Evolutionary conservation across 495 filamentous ascomycete species (phyloP).

Genomic region (Talaromyces proteolyticus): DNA sequence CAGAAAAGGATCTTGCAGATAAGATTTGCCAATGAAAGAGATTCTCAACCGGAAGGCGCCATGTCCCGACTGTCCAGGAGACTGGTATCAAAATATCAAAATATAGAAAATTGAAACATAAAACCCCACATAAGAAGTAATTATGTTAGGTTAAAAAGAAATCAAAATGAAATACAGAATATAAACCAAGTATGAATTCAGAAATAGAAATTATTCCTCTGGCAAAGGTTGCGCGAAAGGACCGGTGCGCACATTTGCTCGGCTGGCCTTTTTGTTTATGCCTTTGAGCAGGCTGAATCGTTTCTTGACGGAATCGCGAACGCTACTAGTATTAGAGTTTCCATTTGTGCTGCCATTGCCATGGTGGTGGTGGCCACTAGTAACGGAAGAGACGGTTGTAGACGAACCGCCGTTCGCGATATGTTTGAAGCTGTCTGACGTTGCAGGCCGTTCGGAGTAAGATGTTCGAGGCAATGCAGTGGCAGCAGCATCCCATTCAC

Average conservation of each 20-base stretch:
- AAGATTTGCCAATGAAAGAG: slow-evolving; percentile 1
- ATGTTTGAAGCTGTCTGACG: slow-evolving; percentile 3
- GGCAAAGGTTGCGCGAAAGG: slow-evolving; percentile 17
- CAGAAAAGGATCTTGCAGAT: no score
- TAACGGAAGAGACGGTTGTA: neutral
- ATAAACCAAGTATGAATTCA: slow-evolving; percentile 1
- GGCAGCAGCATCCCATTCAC: slow-evolving; percentile 1
- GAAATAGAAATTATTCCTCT: slow-evolving; percentile 24
- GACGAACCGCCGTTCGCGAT: neutral
- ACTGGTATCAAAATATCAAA: slow-evolving; percentile 10
- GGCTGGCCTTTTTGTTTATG: slow-evolving; percentile 38
- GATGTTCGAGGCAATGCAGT: slow-evolving; percentile 8
- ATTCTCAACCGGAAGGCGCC: neutral
- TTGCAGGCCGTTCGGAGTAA: slow-evolving; percentile 5
- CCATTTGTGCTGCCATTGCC: slow-evolving; percentile 8
- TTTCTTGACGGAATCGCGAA: slow-evolving; percentile 41
- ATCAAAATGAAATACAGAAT: slow-evolving; percentile 3
- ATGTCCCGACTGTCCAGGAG: slow-evolving; percentile 4
- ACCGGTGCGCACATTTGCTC: slow-evolving; percentile 30
- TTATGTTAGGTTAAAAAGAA: no score
- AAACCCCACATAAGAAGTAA: no score
- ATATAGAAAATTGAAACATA: slow-evolving; percentile 6
- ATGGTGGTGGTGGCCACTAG: slow-evolving; percentile 4
- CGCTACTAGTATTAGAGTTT: slow-evolving; percentile 12
- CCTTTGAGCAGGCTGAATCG: slow-evolving; percentile 41